phyloP scores from a whole-genome alignment of 495 filamentous ascomycete genomes.

The Hyaloscypha variabilis region DNA sequence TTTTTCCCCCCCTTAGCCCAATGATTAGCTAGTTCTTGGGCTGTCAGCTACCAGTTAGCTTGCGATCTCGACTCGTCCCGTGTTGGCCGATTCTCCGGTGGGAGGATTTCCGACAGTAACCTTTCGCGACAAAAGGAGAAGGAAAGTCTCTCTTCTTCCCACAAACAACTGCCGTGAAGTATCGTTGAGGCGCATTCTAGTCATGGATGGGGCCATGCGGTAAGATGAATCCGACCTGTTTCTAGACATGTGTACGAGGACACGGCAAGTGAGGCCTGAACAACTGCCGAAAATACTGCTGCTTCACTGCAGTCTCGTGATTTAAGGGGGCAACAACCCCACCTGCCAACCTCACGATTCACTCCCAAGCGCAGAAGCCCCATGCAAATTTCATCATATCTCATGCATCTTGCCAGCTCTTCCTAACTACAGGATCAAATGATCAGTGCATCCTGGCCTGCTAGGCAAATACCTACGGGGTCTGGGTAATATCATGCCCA shows the following conservation, averaged over 20 bases:
- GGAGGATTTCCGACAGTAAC: background rate
- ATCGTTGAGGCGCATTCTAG: background rate
- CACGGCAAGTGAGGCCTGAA: background rate
- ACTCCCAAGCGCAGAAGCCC: background rate
- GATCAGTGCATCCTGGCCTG: background rate
- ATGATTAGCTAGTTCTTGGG: background rate
- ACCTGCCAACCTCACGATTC: background rate
- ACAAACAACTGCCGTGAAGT: slow-evolving; percentile 1
- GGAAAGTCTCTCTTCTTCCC: background rate
- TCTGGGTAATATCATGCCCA: background rate
- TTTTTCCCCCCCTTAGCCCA: background rate
- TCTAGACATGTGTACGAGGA: background rate
- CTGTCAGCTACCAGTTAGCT: background rate
- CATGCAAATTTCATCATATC: background rate
- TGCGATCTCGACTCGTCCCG: background rate
- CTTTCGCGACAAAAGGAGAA: background rate
- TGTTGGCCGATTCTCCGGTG: background rate
- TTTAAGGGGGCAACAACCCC: background rate
- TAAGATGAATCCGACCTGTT: background rate
- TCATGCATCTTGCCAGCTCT: background rate
- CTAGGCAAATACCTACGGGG: background rate
- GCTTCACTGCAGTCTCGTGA: background rate
- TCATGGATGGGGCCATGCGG: background rate
- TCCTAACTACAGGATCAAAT: background rate
- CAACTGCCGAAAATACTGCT: background rate